These are phyloP conservation scores for Wickerhamia fluorescens DNA, from an alignment of 805 yeast genomes.

Conservation along the genomic window DNA sequence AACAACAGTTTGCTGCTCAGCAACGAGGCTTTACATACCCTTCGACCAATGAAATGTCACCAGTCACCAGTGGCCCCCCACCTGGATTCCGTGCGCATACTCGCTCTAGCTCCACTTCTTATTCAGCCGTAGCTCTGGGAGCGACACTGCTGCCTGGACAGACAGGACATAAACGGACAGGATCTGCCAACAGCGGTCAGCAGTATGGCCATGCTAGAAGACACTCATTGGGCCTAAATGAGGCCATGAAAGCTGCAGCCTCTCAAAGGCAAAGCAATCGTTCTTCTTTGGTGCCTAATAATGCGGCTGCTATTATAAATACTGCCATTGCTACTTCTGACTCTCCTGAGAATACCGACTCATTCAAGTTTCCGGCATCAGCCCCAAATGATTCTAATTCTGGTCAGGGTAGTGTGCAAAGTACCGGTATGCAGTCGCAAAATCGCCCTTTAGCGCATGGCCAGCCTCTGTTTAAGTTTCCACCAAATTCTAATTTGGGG, in stretches of 20 bases:
- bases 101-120: slow-evolving; percentile 20
- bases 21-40: slow-evolving; percentile 21
- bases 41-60: slow-evolving; percentile 9
- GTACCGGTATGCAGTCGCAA: slow-evolving; percentile 11
- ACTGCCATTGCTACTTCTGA: slow-evolving; percentile 7
- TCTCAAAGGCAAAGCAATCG: slow-evolving; percentile 53
- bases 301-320: slow-evolving; percentile 1
- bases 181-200: slow-evolving; percentile 12
- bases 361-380: slow-evolving; percentile 53
- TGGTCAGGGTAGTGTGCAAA: no score
- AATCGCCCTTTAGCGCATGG: slow-evolving; percentile 38
- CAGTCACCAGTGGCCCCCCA: slow-evolving; percentile 9
- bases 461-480: slow-evolving; percentile 54
- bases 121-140: slow-evolving; percentile 2
- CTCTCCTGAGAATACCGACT: slow-evolving; percentile 13
- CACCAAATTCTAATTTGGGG: slow-evolving; percentile 23
- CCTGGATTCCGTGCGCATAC: slow-evolving; percentile 25
- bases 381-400: slow-evolving; percentile 7
- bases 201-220: slow-evolving; percentile 72
- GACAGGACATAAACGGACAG: slow-evolving; percentile 28
- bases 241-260: slow-evolving; percentile 97
- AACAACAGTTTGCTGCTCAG: slow-evolving; percentile 18
- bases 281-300: slow-evolving; percentile 8
- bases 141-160: background rate
- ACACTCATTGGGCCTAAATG: slow-evolving; percentile 85